Base-by-base conservation (phyloP, 768 basidiomycete species). In the Xerocomus potaroensis region DNA sequence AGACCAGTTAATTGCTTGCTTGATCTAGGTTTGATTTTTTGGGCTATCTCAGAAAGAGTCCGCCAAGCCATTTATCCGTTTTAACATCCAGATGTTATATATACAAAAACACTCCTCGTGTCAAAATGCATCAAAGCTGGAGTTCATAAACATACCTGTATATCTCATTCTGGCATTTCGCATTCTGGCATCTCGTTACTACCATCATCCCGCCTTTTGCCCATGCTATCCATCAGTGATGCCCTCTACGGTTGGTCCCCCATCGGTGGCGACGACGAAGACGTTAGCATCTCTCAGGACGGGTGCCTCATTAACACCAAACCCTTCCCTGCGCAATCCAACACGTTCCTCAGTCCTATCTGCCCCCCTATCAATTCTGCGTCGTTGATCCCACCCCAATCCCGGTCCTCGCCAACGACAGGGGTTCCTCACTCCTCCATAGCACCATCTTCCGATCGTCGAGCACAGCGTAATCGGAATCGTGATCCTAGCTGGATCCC, bases 401-500 rank as follows among this genome's bases (percentile, higher is more conserved):
- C 26, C 26, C 26, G 6, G 10, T 27, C 34, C 3, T 4, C 39
- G 16, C 39, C 45, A 9, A 43, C 29, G 14, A 30, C 37, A 11
- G 43, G 18, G 16, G 7, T 23, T 21, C 22, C 45, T 5, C 52
- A 31, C 10, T 19, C 51, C 5, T n/a, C 53, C 23, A 48, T 59
- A 16, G 59, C 66, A 27, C 57, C 69, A 41, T 70, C 72, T n/a
- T 69, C 69, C n/a, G 61, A 69, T 18, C 66, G 71, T 36, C 68
- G 69, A 7, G 63, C 70, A 26, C 65, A 64, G 37, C 62, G 65
- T 19, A 69, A 74, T 41, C 69, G 72, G 32, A 61, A 67, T 44
- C 68, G 69, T 9, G 76, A 82, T 47, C 77, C 81, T 1, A 65
- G 61, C n/a, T 80, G 78, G 75, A 74, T 84, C 29, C 79, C 82